Evolutionary conservation across 148 eudicot species (phyloP), one percentile per base, ranked within the genome.

Genomic region (Cornus florida): DNA sequence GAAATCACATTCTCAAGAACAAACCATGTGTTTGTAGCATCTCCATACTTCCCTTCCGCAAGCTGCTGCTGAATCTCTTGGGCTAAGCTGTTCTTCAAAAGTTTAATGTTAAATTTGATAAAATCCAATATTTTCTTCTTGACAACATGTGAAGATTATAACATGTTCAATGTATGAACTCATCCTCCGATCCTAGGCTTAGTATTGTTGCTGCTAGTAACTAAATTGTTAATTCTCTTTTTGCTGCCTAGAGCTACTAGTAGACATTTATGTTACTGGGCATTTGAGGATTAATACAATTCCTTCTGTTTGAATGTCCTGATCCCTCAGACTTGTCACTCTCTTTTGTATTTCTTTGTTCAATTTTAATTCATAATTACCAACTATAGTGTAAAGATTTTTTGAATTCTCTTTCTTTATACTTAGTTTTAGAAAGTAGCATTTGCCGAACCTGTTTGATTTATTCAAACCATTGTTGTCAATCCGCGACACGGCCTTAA

Each of bases 371-470:
- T 57, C 20, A 13, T 16, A 57, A 13, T 16, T 57, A 19, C 62
- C 20, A 57, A 57, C 62, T 57, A 13, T 57, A 19, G 5, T 13
- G 38, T 35, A 57, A 57, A 19, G 20, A 57, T 57, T 13, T 13
- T 57, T 13, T 57, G 62, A 32, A 32, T 69, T 33, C 7, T 16
- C n/a, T 10, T 23, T 33, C 17, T 33, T 31, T 69, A 16, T 33
- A 67, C 24, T 22, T 24, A 67, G 24, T 10, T 12, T 38, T 8
- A 17, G 65, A 75, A 74, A 28, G 0, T 28, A 28, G 28, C 28
- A 28, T 28, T 28, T 28, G 13, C 38, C 14, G 33, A 50, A 77
- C 80, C 80, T 77, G 74, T 33, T 77, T 69, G 74, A 70, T 69
- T 13, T 1, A 35, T 7, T 19, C 50, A 77, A 56, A 13, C 46